phyloP scores from a whole-genome alignment of 345 rosid species.

The Barbarea vulgaris region DNA sequence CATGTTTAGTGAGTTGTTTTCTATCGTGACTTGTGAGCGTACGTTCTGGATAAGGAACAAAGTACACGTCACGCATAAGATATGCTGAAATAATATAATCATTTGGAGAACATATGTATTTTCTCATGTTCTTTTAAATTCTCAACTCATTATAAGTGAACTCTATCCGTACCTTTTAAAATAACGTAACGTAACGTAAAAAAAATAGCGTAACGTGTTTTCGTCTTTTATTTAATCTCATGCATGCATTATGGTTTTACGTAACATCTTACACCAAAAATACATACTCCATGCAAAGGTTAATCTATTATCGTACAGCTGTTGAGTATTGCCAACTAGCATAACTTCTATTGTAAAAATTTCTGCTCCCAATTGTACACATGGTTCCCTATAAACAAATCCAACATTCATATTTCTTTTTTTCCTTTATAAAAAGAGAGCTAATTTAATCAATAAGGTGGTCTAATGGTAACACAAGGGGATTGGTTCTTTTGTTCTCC shows the following conservation, averaged over 20 bases:
- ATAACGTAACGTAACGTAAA: too few species aligned
- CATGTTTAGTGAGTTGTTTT: not conserved
- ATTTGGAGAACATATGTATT: not conserved
- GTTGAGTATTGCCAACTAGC: not conserved
- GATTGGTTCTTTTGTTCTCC: too few species aligned
- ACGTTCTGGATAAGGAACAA: not conserved
- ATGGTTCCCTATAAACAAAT: not conserved
- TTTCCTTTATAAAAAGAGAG: too few species aligned
- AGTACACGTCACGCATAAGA: not conserved
- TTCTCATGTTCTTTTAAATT: not conserved
- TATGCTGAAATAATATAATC: not conserved
- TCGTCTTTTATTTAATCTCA: too few species aligned
- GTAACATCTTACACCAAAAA: not conserved
- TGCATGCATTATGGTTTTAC: not conserved
- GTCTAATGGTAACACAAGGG: too few species aligned
- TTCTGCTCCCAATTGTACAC: not conserved
- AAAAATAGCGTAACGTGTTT: too few species aligned
- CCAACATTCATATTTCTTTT: too few species aligned
- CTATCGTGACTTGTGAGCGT: not conserved
- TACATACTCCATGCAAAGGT: not conserved
- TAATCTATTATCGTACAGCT: too few species aligned
- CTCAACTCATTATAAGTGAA: not conserved
- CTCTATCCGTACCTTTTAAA: too few species aligned
- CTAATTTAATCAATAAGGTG: too few species aligned
- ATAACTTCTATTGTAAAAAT: not conserved